phyloP scores from a whole-genome alignment of 148 eudicot genomes.

The Rhododendron simsii region DNA sequence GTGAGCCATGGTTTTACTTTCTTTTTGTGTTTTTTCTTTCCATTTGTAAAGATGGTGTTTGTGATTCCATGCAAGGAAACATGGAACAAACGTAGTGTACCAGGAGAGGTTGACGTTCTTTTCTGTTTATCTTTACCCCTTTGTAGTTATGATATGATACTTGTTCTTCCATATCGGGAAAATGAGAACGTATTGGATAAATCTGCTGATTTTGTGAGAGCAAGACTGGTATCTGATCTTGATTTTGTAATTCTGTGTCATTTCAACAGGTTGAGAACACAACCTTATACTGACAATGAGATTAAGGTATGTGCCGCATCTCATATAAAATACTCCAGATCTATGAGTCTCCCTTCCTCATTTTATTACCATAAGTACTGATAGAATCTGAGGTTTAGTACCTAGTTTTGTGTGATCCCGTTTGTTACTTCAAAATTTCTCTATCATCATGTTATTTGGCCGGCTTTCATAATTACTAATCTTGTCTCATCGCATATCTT shows the following conservation, averaged over 20 bases:
- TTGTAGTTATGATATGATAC: neutral
- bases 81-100: neutral
- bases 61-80: neutral
- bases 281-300: conserved; percentile 85
- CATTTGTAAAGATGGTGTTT: neutral
- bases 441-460: neutral
- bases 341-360: neutral
- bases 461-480: neutral
- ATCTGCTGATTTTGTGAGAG: neutral
- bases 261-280: conserved; percentile 57
- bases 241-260: conserved; percentile 7
- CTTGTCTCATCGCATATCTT: neutral
- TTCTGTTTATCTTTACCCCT: no score
- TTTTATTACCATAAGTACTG: neutral
- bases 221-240: conserved; percentile 5
- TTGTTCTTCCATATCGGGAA: neutral
- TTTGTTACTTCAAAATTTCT: neutral
- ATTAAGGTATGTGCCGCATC: conserved; percentile 61
- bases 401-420: neutral
- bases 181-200: neutral
- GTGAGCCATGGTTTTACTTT: neutral
- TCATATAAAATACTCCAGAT: neutral
- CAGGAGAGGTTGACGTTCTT: neutral
- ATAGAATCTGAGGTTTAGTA: neutral
- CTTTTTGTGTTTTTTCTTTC: neutral